These are phyloP conservation scores for Exobasidium cylindrosporum DNA, from an alignment of 1,284 basidiomycete genomes.

Conservation along the genomic window DNA sequence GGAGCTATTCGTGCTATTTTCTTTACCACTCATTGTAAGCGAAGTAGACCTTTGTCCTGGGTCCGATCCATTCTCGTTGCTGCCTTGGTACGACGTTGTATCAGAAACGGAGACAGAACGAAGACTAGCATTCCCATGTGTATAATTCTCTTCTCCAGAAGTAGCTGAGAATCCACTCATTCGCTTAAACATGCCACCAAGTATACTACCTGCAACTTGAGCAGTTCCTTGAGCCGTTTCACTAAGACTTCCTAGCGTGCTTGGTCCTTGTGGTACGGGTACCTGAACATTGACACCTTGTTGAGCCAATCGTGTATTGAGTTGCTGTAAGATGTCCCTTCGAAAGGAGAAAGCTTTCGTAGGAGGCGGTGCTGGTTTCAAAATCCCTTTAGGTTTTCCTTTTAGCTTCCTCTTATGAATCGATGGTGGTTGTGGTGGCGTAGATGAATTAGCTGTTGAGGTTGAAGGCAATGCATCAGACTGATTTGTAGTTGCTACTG, in stretches of 20 bases:
- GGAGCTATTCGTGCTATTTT: neutral
- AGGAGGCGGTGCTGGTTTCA: conserved; percentile 44
- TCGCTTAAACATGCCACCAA: conserved; percentile 43
- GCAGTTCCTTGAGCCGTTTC: conserved; percentile 21
- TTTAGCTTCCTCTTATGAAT: conserved; percentile 12
- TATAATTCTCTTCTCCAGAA: conserved; percentile 3
- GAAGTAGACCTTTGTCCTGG: neutral
- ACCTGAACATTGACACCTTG: conserved; percentile 51
- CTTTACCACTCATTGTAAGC: neutral
- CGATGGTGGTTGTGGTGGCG: conserved; percentile 11
- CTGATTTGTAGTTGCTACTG: too few species aligned
- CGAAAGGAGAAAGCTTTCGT: conserved; percentile 44
- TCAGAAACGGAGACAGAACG: neutral
- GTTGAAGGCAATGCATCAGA: too few species aligned
- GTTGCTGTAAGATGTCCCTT: conserved; percentile 42
- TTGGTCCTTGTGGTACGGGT: conserved; percentile 31
- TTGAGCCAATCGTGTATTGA: conserved; percentile 50
- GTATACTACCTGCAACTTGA: conserved; percentile 31
- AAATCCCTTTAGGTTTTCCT: conserved; percentile 27
- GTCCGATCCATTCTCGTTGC: neutral
- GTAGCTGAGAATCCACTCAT: conserved; percentile 33
- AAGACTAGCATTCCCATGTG: neutral
- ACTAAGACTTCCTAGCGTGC: neutral
- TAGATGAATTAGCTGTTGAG: too few species aligned
- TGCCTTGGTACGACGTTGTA: conserved; percentile 8